These are phyloP conservation scores for Nicotiana undulata DNA, from an alignment of 257 asterid genomes.

Conservation along the genomic window DNA sequence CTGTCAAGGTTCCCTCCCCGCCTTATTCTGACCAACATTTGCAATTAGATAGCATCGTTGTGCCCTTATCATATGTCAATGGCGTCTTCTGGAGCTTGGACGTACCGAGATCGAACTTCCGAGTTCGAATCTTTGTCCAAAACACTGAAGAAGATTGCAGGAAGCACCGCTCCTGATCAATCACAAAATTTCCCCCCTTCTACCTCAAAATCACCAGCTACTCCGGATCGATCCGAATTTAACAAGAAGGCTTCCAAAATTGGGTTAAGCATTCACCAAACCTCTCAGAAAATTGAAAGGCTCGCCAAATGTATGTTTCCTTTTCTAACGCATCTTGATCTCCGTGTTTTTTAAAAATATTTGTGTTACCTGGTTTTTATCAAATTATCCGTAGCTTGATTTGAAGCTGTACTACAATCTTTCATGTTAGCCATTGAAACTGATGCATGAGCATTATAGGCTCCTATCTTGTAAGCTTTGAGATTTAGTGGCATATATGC, in stretches of 20 bases:
- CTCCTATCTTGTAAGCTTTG: too few relatives aligned
- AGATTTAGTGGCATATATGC: too few relatives aligned
- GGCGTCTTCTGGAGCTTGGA: conserved; percentile 32
- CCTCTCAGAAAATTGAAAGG: conserved; percentile 66
- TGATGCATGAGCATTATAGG: too few relatives aligned
- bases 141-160: conserved; percentile 38
- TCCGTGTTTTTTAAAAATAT: background rate
- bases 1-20: background rate
- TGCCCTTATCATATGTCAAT: conserved; percentile 8
- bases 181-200: background rate
- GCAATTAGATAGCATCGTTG: background rate
- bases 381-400: too few relatives aligned
- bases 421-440: too few relatives aligned
- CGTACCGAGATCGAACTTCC: conserved; percentile 62
- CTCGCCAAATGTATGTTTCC: conserved; percentile 47
- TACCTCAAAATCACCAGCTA: background rate
- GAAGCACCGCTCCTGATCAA: background rate
- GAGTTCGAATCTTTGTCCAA: conserved; percentile 46
- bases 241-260: conserved; percentile 63
- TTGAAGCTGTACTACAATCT: too few relatives aligned
- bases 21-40: background rate
- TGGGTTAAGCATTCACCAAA: conserved; percentile 66
- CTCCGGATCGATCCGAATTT: conserved; percentile 66
- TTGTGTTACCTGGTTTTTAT: background rate
- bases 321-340: background rate